phyloP scores from a whole-genome alignment of 2,329 filamentous ascomycete species.

The Xylaria sp. region DNA sequence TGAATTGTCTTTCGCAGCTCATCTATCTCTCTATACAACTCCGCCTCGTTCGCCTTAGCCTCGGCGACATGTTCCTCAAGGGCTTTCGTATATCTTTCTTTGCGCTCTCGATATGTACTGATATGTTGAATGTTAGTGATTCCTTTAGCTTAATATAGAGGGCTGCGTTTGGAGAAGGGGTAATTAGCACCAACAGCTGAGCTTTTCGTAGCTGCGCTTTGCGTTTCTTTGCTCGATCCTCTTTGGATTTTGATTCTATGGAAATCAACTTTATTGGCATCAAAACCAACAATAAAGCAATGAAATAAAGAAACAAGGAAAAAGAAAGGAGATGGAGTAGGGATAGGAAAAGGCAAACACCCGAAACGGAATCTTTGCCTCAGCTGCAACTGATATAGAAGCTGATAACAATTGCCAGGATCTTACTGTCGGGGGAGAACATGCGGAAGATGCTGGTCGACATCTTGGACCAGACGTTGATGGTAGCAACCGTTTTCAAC shows the following conservation, averaged over 20 bases:
- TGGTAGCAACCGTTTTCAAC: no score
- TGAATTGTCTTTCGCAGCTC: slow-evolving; percentile 16
- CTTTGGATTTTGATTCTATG: slow-evolving; percentile 17
- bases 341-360: no score
- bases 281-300: neutral
- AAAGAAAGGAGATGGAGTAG: no score
- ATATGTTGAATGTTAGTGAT: neutral
- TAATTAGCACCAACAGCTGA: slow-evolving; percentile 21
- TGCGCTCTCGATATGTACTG: slow-evolving; percentile 30
- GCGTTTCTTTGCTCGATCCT: slow-evolving; percentile 23
- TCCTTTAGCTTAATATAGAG: no score
- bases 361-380: no score
- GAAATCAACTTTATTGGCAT: neutral
- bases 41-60: slow-evolving; percentile 11
- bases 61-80: slow-evolving; percentile 27
- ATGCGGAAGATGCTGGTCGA: slow-evolving; percentile 27
- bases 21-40: slow-evolving; percentile 19
- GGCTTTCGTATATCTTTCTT: slow-evolving; percentile 27
- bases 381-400: neutral
- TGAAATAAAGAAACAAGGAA: no score
- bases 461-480: neutral
- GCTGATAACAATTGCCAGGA: neutral
- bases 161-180: neutral
- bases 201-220: slow-evolving; percentile 27
- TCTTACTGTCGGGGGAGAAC: slow-evolving; percentile 28